Conservation (phyloP, 805 yeast genomes). For the Metschnikowia noctiluminum region DNA sequence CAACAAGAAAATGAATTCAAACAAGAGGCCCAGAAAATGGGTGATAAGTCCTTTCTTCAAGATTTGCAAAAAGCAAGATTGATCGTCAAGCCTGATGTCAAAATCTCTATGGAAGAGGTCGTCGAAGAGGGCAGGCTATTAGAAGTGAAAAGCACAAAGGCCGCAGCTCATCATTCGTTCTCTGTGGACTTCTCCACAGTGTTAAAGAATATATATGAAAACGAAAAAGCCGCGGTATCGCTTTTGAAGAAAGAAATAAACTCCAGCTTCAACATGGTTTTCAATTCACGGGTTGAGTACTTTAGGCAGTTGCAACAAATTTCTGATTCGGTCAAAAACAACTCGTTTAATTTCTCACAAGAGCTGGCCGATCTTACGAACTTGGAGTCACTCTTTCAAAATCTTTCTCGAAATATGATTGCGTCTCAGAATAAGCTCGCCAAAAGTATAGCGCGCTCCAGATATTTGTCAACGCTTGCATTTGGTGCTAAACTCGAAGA, state of each 20-base stretch:
- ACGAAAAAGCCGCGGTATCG: constrained; percentile 41
- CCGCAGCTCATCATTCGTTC: constrained; percentile 16
- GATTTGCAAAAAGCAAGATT: constrained; percentile 19
- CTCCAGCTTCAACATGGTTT: constrained; percentile 56
- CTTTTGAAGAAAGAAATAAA: constrained; percentile 47
- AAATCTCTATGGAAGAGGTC: constrained; percentile 33
- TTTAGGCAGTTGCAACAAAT: constrained; percentile 80
- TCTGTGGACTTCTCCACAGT: constrained; percentile 17
- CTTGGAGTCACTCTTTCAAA: constrained; percentile 5
- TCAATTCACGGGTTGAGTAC: constrained; percentile 77
- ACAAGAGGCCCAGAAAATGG: constrained; percentile 24
- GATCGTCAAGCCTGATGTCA: constrained; percentile 29
- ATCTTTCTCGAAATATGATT: constrained; percentile 7
- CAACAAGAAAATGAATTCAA: constrained; percentile 17
- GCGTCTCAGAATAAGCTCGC: constrained; percentile 19
- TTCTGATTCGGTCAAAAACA: constrained; percentile 69
- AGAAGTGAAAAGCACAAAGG: constrained; percentile 22
- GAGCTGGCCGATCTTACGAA: constrained; percentile 8
- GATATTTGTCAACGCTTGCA: constrained; percentile 32
- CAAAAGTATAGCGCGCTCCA: constrained; percentile 32
- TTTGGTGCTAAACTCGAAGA: constrained; percentile 1
- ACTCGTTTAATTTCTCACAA: constrained; percentile 7
- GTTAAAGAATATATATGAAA: constrained; percentile 29
- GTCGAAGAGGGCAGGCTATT: constrained; percentile 18
- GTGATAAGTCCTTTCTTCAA: constrained; percentile 26